phyloP scores from a whole-genome alignment of 306 rosid genomes.

The Gynostemma pentaphyllum region DNA sequence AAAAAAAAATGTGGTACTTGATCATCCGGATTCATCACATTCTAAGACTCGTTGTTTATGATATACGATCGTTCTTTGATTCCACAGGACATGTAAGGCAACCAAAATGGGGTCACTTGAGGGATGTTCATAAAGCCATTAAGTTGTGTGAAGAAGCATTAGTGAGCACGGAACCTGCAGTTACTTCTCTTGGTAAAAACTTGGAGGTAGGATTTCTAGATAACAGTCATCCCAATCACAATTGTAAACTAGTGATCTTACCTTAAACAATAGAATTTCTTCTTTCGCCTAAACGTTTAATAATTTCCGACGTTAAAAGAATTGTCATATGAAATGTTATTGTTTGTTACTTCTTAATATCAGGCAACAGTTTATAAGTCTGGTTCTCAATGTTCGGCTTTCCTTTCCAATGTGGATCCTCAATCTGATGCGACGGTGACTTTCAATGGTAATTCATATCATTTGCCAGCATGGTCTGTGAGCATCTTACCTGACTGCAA shows the following conservation, averaged over 20 bases:
- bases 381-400: constrained; percentile 60
- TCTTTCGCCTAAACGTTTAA: not conserved
- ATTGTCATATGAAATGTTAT: not conserved
- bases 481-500: constrained; percentile 98
- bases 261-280: not conserved
- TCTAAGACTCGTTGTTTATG: not conserved
- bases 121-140: constrained; percentile 72
- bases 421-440: constrained; percentile 52
- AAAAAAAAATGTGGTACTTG: not conserved
- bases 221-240: not conserved
- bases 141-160: constrained; percentile 77
- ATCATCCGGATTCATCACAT: not conserved
- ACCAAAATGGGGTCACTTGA: constrained; percentile 97
- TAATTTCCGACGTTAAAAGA: not conserved
- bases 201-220: constrained; percentile 48
- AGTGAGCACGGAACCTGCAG: constrained; percentile 62
- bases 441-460: constrained; percentile 65
- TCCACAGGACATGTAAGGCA: constrained; percentile 73
- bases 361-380: constrained; percentile 77
- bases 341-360: constrained; percentile 8
- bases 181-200: constrained; percentile 54
- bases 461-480: constrained; percentile 92
- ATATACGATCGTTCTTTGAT: not conserved
- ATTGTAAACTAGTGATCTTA: not conserved
- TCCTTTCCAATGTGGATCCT: constrained; percentile 65